A percentile compares a stretch with the other conserved stretches of the same genome.
phyloP scores from a whole-genome alignment of 306 rosid species.

The apple (Malus domestica) region ASM211411v1 NC_041793.1:2098001-2098500 shows the following conservation, averaged over 20 bases:
- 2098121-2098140: neutral
- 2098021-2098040: neutral
- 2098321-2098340: constrained; percentile 64
- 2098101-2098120: neutral
- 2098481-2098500: neutral
- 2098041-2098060: neutral
- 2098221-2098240: neutral
- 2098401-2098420: neutral
- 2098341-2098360: constrained; percentile 51
- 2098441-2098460: neutral
- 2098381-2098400: constrained; percentile 48
- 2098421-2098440: neutral
- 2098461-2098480: neutral
- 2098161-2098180: neutral
- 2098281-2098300: constrained; percentile 46
- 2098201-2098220: neutral
- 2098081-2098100: neutral
- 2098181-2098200: neutral
- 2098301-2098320: constrained; percentile 61
- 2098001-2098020: neutral
- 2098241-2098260: constrained; percentile 31
- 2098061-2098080: neutral
- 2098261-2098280: constrained; percentile 60
- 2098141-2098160: neutral
- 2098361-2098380: constrained; percentile 37